Evolutionary conservation across 2,329 filamentous ascomycete species (phyloP).

Genomic region (Hypoxylon sp.): DNA sequence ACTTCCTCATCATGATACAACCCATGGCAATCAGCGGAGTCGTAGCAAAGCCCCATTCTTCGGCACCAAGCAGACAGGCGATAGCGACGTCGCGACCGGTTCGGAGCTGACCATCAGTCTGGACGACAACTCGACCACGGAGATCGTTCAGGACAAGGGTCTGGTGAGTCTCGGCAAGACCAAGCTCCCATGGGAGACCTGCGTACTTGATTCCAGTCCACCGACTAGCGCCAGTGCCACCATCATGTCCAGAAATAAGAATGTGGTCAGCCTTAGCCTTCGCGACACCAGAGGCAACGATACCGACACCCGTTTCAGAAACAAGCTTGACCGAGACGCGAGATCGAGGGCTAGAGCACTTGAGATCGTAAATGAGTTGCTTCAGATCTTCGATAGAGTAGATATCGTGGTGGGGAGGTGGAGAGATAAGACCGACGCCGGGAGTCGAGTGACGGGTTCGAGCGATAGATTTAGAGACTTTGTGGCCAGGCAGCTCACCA

Average conservation of each 20-base stretch:
- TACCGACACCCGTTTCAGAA: slow-evolving; percentile 96
- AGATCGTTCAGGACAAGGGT: slow-evolving; percentile 96
- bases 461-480: slow-evolving; percentile 93
- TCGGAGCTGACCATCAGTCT: slow-evolving; percentile 93
- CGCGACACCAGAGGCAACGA: slow-evolving; percentile 95
- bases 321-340: slow-evolving; percentile 97
- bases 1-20: slow-evolving; percentile 94
- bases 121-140: slow-evolving; percentile 92
- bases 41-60: slow-evolving; percentile 97
- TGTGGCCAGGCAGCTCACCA: slow-evolving; percentile 96
- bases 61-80: slow-evolving; percentile 93
- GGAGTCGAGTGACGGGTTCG: slow-evolving; percentile 95
- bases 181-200: slow-evolving; percentile 94
- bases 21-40: slow-evolving; percentile 96
- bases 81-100: slow-evolving; percentile 95
- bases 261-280: slow-evolving; percentile 99
- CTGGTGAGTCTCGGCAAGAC: slow-evolving; percentile 96
- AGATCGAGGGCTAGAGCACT: slow-evolving; percentile 93
- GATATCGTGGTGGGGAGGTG: slow-evolving; percentile 96
- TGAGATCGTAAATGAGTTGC: slow-evolving; percentile 96
- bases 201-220: slow-evolving; percentile 99
- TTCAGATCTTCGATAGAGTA: slow-evolving; percentile 99
- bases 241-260: slow-evolving; percentile 94
- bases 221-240: slow-evolving; percentile 93
- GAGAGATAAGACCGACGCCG: slow-evolving; percentile 94